phyloP scores from a whole-genome alignment of 2,329 filamentous ascomycete species.

The Beauveria brongniartii region DNA sequence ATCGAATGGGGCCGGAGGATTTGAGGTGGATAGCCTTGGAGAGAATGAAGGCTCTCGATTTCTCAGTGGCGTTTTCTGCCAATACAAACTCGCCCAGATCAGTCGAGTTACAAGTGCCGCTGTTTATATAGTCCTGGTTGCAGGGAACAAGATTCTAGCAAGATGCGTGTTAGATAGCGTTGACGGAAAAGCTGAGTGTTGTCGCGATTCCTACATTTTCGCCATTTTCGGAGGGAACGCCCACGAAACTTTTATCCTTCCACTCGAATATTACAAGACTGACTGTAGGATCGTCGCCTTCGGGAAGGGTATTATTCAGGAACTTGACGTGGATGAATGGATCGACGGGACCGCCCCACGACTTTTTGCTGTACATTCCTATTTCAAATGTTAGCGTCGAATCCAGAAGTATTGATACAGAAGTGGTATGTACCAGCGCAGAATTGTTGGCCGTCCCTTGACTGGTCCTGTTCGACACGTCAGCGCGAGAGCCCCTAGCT shows the following conservation, averaged over 20 bases:
- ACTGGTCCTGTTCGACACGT: conserved; percentile 53
- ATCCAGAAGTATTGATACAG: neutral
- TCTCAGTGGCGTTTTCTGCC: conserved; percentile 62
- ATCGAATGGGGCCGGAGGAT: conserved; percentile 65
- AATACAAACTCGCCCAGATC: conserved; percentile 81
- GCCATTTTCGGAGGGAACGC: conserved; percentile 50
- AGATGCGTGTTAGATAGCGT: conserved; percentile 25
- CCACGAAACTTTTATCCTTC: conserved; percentile 74
- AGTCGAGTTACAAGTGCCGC: conserved; percentile 65
- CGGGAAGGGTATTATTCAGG: conserved; percentile 47
- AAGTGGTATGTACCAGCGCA: conserved; percentile 49
- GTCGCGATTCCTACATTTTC: conserved; percentile 37
- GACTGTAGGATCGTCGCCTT: conserved; percentile 60
- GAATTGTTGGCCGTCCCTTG: conserved; percentile 68
- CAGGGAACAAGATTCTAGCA: conserved; percentile 53
- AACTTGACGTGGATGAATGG: conserved; percentile 87
- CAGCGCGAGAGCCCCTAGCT: neutral
- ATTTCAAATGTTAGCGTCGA: conserved; percentile 21
- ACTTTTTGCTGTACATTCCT: conserved; percentile 88
- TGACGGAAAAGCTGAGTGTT: neutral
- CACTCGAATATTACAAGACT: conserved; percentile 92
- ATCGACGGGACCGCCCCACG: conserved; percentile 82
- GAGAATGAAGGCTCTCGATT: conserved; percentile 63
- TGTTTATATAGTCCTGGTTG: conserved; percentile 59
- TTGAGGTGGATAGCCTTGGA: conserved; percentile 79